Conservation (phyloP, 331 rosid species). For the Arachis monticola region DNA sequence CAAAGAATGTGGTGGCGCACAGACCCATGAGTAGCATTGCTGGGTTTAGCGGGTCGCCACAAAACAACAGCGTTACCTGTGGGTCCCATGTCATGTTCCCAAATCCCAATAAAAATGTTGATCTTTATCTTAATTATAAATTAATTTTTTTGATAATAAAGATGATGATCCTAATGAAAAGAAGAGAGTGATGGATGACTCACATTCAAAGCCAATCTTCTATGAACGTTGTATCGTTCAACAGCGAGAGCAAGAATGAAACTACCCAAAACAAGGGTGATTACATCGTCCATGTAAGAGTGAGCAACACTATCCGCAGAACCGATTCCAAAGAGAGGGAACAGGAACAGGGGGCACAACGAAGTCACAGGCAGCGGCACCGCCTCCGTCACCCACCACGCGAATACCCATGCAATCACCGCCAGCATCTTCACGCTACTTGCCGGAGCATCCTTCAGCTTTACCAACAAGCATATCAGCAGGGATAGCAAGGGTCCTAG, state of each 20-base stretch:
- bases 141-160: background rate
- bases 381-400: conserved; percentile 88
- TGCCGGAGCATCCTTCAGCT: conserved; percentile 53
- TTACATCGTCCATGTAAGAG: conserved; percentile 83
- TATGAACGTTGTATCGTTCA: conserved; percentile 83
- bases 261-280: conserved; percentile 80
- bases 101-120: background rate
- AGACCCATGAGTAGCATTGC: conserved; percentile 66
- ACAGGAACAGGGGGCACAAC: conserved; percentile 77
- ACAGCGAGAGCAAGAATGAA: conserved; percentile 90
- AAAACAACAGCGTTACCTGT: conserved; percentile 69
- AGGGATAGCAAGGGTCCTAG: conserved; percentile 68
- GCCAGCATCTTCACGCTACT: conserved; percentile 68
- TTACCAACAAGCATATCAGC: conserved; percentile 51
- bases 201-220: conserved; percentile 84
- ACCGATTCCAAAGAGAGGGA: conserved; percentile 75
- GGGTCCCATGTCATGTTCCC: conserved; percentile 13
- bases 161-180: too few relatives aligned
- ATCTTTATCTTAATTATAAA: too few relatives aligned
- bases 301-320: conserved; percentile 79
- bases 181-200: conserved; percentile 29
- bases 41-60: conserved; percentile 83
- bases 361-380: conserved; percentile 91
- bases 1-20: conserved; percentile 75
- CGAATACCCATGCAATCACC: conserved; percentile 76